Conservation (phyloP, 2,329 filamentous ascomycete species). For the Bipolaris sorokiniana region DNA sequence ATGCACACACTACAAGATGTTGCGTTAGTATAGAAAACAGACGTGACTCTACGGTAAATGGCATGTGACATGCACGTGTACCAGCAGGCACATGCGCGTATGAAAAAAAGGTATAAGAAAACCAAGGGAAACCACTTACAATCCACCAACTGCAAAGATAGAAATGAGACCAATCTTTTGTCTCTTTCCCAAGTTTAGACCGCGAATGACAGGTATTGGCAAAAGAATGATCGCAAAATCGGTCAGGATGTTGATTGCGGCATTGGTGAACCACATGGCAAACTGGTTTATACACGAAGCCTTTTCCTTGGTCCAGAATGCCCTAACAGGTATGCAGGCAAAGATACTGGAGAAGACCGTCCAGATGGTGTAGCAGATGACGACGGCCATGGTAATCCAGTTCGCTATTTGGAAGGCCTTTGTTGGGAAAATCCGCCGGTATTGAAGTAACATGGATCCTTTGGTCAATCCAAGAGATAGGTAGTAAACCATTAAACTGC, state of each 20-base stretch:
- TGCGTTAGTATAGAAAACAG: conserved; percentile 7
- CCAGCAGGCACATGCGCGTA: background rate
- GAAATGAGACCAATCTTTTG: conserved; percentile 47
- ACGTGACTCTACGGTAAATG: background rate
- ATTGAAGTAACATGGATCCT: conserved; percentile 43
- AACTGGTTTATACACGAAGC: conserved; percentile 42
- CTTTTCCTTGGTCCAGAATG: conserved; percentile 42
- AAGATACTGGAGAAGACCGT: conserved; percentile 43
- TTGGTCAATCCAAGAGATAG: conserved; percentile 44
- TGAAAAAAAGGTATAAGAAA: background rate
- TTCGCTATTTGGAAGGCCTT: conserved; percentile 35
- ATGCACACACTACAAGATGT: conserved; percentile 37
- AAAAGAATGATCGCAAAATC: conserved; percentile 45
- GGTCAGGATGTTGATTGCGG: conserved; percentile 39
- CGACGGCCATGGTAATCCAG: conserved; percentile 33
- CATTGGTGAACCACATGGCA: conserved; percentile 37
- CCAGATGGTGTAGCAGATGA: conserved; percentile 38
- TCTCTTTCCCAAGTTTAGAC: conserved; percentile 41
- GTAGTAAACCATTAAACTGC: conserved; percentile 42
- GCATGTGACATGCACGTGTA: background rate
- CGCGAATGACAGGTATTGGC: conserved; percentile 44
- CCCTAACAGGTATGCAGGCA: conserved; percentile 39
- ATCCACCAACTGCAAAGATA: conserved; percentile 50
- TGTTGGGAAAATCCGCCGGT: conserved; percentile 40
- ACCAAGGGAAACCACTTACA: conserved; percentile 41